Conservation (phyloP, 108 stramenopile species). For the Nitzschia palea region DNA sequence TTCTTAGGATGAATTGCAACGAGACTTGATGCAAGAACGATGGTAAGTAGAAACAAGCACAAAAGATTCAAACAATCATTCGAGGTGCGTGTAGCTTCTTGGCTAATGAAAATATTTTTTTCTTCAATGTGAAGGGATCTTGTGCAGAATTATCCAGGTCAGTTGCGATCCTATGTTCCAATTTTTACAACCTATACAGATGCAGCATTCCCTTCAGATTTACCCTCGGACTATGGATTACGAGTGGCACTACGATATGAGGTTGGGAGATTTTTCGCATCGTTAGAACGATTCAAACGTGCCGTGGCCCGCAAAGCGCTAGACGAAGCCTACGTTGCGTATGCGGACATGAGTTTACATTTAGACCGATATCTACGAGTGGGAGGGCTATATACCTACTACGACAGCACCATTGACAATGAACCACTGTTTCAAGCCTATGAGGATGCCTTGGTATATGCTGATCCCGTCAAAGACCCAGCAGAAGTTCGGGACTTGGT, state of each 20-base stretch:
- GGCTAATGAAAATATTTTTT: background rate
- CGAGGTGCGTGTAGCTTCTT: too few relatives aligned
- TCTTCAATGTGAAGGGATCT: constrained; percentile 41
- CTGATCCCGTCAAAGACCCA: constrained; percentile 80
- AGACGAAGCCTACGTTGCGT: constrained; percentile 79
- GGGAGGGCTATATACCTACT: constrained; percentile 82
- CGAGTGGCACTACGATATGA: constrained; percentile 84
- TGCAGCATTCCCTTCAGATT: constrained; percentile 79
- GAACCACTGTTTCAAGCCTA: constrained; percentile 70
- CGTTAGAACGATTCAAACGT: constrained; percentile 64
- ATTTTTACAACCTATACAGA: constrained; percentile 86
- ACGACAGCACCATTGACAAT: constrained; percentile 67
- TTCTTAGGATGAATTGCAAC: constrained; percentile 78
- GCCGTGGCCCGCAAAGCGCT: constrained; percentile 54
- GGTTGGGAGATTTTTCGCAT: constrained; percentile 84
- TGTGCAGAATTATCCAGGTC: constrained; percentile 68
- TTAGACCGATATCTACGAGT: constrained; percentile 82
- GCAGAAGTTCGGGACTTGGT: constrained; percentile 81
- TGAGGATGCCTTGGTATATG: constrained; percentile 64
- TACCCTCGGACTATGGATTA: constrained; percentile 74
- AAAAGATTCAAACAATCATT: too few relatives aligned
- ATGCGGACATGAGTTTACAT: constrained; percentile 82
- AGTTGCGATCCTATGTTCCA: constrained; percentile 79
- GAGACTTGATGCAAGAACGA: constrained; percentile 89
- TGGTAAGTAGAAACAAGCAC: constrained; percentile 48